Evolutionary conservation across 2,329 filamentous ascomycete genomes (phyloP), one percentile per base, ranked within the genome.

Genomic region (Aureobasidium namibiae): DNA sequence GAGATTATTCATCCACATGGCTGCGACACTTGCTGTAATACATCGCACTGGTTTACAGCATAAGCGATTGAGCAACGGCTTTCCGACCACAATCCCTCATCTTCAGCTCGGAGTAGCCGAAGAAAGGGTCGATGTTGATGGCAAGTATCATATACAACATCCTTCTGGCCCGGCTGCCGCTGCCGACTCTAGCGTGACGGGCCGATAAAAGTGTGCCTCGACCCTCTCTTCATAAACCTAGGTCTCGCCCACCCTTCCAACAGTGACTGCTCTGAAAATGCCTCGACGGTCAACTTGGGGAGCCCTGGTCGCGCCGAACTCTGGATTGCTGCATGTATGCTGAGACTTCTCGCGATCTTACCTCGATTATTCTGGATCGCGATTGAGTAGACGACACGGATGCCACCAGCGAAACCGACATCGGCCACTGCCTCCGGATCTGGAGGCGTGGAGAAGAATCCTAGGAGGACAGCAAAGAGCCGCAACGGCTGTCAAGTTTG

Each of bases 401-500:
- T 57, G 54, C 33, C 54, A 48, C 54, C 39, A 42, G 9, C 21
- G 26, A 45, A 34, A 36, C 26, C 29, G 42, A 48, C 54, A 39
- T 29, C 54, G 54, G 33, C 54, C 41, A 48, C 54, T 31, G 42
- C 54, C 44, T 42, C 53, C 41, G 39, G 53, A 33, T 46, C 54
- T 49, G 49, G 48, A 31, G 48, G 57, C 57, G 48, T 60, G 38
- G 39, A 53, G 36, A 59, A 59, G 46, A 60, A 60, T 24, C 46
- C 48, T 29, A 42, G 57, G 13, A 60, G 41, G 16, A 53, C 48
- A n/a, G 39, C 57, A 31, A 60, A 60, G 41, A 53, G 46, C 24
- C 57, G 57, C n/a, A 60, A 52, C 24, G 57, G 57, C 14, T 60
- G 57, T 54, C 57, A 60, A 54, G 46, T 49, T 29, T 60, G 57